Evolutionary conservation across 306 rosid genomes (phyloP).

Genomic region (Lotus japonicus): DNA sequence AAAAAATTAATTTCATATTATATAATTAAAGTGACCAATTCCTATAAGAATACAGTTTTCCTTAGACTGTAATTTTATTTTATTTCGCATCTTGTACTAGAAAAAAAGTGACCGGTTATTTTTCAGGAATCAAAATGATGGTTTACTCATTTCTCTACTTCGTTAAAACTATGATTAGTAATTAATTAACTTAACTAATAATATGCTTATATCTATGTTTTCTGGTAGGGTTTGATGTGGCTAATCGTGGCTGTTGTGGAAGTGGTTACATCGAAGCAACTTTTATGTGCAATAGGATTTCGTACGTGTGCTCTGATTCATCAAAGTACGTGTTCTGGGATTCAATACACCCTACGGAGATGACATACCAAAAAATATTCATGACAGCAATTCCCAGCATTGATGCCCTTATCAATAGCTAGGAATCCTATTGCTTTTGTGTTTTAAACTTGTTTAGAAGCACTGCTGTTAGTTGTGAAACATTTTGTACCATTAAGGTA

Average conservation of each 20-base stretch:
- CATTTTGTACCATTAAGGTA: too few species aligned
- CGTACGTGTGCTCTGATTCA: conserved; percentile 44
- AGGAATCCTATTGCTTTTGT: not conserved
- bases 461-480: too few species aligned
- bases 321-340: conserved; percentile 65
- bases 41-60: too few species aligned
- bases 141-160: not conserved
- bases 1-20: too few species aligned
- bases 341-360: conserved; percentile 63
- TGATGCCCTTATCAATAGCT: conserved; percentile 32
- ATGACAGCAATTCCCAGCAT: conserved; percentile 12
- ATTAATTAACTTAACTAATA: too few species aligned
- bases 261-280: conserved; percentile 48
- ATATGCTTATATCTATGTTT: too few species aligned
- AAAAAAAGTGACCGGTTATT: too few species aligned
- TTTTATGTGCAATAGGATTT: conserved; percentile 38
- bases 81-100: too few species aligned
- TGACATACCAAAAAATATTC: conserved; percentile 31
- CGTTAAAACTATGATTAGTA: not conserved
- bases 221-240: conserved; percentile 46
- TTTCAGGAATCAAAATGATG: too few species aligned
- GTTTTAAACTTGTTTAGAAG: too few species aligned
- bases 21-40: too few species aligned
- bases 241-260: conserved; percentile 60
- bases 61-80: too few species aligned